phyloP scores from a whole-genome alignment of 345 rosid genomes.

The Eucalyptus victrix region DNA sequence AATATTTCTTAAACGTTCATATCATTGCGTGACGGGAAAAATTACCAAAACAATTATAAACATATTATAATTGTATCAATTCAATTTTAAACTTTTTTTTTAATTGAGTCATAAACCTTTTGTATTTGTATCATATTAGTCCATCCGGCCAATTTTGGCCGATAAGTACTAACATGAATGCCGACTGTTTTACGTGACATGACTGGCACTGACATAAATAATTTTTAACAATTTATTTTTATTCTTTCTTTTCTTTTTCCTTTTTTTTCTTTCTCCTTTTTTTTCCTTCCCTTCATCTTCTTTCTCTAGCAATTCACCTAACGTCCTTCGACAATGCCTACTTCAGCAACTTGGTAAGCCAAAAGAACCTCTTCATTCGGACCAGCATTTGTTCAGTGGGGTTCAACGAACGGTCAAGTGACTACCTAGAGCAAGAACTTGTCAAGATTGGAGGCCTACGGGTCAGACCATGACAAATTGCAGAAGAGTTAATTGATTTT shows the following conservation, averaged over 20 bases:
- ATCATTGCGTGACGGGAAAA: not conserved
- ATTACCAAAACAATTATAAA: too few relatives aligned
- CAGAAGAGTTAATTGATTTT: not conserved
- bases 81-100: too few relatives aligned
- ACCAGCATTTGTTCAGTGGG: not conserved
- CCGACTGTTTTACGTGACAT: fast-evolving
- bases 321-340: not conserved
- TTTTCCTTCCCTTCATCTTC: too few relatives aligned
- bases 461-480: not conserved
- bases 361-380: not conserved
- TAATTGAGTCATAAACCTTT: too few relatives aligned
- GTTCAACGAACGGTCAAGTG: not conserved
- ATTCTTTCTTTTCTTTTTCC: too few relatives aligned
- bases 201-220: fast-evolving
- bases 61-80: too few relatives aligned
- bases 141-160: too few relatives aligned
- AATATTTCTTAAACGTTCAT: not conserved
- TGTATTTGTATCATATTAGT: too few relatives aligned
- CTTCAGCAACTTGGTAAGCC: not conserved
- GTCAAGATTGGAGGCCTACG: not conserved
- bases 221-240: too few relatives aligned
- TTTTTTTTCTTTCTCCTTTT: fast-evolving
- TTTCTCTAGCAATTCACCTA: not conserved
- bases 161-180: too few relatives aligned
- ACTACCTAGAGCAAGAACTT: not conserved